These are phyloP conservation scores for Corylus heterophylla DNA, from an alignment of 306 rosid species.

Conservation along the genomic window DNA sequence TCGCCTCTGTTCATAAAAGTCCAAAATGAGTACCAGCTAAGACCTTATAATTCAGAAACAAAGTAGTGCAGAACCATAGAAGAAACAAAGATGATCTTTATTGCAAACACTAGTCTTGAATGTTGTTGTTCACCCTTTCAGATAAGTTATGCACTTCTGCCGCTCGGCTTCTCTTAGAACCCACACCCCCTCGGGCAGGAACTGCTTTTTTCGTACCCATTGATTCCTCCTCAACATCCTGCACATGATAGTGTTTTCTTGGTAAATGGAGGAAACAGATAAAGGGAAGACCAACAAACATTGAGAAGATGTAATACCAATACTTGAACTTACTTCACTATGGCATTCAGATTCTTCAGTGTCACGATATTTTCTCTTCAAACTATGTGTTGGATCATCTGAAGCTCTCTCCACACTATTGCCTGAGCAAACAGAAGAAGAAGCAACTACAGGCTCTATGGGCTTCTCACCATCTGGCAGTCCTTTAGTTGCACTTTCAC, in stretches of 20 bases:
- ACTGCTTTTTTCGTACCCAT: constrained; percentile 48
- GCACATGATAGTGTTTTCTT: constrained; percentile 37
- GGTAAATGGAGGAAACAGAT: constrained; percentile 24
- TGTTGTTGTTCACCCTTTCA: constrained; percentile 70
- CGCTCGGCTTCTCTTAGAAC: constrained; percentile 80
- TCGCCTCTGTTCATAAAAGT: constrained; percentile 59
- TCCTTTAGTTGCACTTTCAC: constrained; percentile 42
- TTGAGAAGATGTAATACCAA: constrained; percentile 20
- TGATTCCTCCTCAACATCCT: constrained; percentile 80
- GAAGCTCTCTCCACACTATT: constrained; percentile 58
- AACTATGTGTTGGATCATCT: constrained; percentile 31
- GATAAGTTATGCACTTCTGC: constrained; percentile 91
- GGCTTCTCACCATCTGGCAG: constrained; percentile 43
- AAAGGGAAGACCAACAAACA: constrained; percentile 18
- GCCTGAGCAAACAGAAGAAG: constrained; percentile 81
- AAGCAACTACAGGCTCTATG: constrained; percentile 52
- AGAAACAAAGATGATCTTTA: constrained; percentile 9
- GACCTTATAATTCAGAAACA: constrained; percentile 31
- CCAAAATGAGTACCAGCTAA: constrained; percentile 17
- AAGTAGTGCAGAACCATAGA: constrained; percentile 3
- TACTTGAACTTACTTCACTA: constrained; percentile 71
- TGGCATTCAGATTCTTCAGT: constrained; percentile 79
- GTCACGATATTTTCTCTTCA: constrained; percentile 65
- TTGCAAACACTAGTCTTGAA: constrained; percentile 6
- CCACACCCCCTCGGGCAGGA: constrained; percentile 40